Base-by-base conservation (phyloP, 148 eudicot species). In the Arctostaphylos glauca region DNA sequence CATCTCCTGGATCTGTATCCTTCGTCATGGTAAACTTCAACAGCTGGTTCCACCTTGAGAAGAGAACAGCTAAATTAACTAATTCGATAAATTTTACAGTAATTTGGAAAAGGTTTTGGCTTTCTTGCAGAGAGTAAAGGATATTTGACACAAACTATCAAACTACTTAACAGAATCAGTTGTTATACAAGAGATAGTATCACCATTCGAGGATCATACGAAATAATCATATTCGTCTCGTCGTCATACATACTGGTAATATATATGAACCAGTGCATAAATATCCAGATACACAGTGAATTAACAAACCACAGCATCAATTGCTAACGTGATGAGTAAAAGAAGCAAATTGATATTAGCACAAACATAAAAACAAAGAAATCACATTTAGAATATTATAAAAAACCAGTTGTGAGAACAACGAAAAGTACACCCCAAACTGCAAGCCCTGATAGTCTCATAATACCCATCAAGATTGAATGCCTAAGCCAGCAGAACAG, bases 41-140 rank as follows among this genome's bases (percentile, higher is more conserved):
- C 87, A 3, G 93, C 80, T 80, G 87, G 86, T 84, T 92, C 94
- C 81, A 87, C 94, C 94, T 92, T 89, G 78, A 82, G 38, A 46
- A 52, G 18, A 80, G 78, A 73, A 79, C 4, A 73, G 67, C 41
- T 43, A 31, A 31, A 31, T 31, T 31, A 31, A 31, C 1, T 25
- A 56, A 21, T 76, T 46, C 19, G 41, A 70, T 38, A 5, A 60
- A 46, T 48, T 25, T 9, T 46, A 49, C 12, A 31, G 14, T 44
- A 7, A 19, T 15, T 16, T 48, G 46, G 71, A 48, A 12, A 62
- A 18, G 53, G 19, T n/a, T 43, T 60, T 60, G 5, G 75, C 76
- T 73, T 16, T 73, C 25, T 9, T 15, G 10, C 44, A 46, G 43
- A 44, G 6, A 5, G 10, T 58, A 46, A 58, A 44, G 6, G 10